These are phyloP conservation scores for Aspergillus nomiae DNA, from an alignment of 2,329 filamentous ascomycete genomes.

Conservation along the genomic window DNA sequence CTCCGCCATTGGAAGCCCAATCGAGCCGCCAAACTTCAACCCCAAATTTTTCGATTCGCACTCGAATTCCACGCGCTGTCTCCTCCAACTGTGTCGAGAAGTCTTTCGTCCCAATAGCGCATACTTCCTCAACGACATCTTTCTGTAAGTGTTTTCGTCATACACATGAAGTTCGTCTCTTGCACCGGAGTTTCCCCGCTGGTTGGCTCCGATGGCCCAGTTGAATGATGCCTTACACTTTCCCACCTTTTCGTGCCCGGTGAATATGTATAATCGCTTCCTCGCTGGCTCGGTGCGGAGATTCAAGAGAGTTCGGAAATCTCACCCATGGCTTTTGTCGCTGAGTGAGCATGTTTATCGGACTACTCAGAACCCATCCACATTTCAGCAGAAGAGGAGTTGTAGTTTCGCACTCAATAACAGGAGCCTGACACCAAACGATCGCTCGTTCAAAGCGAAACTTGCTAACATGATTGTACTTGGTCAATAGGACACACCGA, in stretches of 20 bases:
- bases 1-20: conserved; percentile 5
- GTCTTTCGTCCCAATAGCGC: neutral
- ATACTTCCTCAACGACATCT: neutral
- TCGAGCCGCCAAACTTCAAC: conserved; percentile 3
- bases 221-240: conserved; percentile 2
- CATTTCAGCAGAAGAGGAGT: neutral
- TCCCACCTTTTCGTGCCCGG: neutral
- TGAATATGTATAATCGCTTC: conserved; percentile 5
- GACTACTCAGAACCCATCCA: neutral
- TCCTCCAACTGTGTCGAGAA: neutral
- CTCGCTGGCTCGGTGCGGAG: neutral
- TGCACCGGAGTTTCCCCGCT: conserved; percentile 10
- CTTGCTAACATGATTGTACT: neutral
- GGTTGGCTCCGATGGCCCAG: conserved; percentile 16
- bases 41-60: neutral
- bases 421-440: neutral
- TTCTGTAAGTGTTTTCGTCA: conserved; percentile 9
- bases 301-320: neutral
- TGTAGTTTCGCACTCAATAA: neutral
- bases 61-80: neutral
- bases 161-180: neutral
- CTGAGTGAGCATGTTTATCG: neutral
- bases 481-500: neutral
- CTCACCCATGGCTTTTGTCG: neutral
- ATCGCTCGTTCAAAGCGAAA: neutral